Percentiles rank a stretch among this genome's conserved stretches.
Conservation (phyloP, 352 stramenopile genomes). For the Plasmopara viticola region DNA sequence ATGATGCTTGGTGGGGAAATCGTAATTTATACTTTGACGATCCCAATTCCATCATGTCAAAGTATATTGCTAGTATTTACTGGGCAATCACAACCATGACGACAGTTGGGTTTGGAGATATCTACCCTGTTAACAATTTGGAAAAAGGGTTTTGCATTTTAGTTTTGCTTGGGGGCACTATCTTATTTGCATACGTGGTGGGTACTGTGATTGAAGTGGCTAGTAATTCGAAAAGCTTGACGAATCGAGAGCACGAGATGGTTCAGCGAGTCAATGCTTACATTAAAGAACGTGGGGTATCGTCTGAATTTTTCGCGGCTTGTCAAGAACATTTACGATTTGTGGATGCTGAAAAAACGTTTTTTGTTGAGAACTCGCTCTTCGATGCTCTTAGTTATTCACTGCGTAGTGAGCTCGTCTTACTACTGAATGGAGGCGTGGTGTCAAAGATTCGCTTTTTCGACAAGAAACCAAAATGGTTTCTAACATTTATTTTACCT, state of each 20-base stretch:
- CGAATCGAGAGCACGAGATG: constrained; percentile 69
- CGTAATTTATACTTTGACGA: constrained; percentile 47
- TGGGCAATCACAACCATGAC: constrained; percentile 85
- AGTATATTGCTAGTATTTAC: constrained; percentile 81
- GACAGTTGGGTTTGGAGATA: constrained; percentile 83
- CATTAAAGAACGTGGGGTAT: constrained; percentile 71
- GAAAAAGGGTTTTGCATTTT: constrained; percentile 79
- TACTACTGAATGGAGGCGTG: constrained; percentile 52
- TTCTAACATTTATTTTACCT: constrained; percentile 61
- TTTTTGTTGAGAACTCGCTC: constrained; percentile 53
- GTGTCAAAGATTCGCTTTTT: constrained; percentile 71
- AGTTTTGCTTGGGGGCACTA: constrained; percentile 78
- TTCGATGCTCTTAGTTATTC: constrained; percentile 66
- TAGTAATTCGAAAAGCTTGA: constrained; percentile 71
- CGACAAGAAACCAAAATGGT: constrained; percentile 83
- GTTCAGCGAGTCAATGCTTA: constrained; percentile 67
- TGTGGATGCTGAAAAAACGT: constrained; percentile 60
- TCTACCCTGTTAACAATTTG: constrained; percentile 58
- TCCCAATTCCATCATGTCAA: constrained; percentile 40
- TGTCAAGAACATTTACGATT: constrained; percentile 73
- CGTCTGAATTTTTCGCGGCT: constrained; percentile 56
- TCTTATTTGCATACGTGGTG: constrained; percentile 75
- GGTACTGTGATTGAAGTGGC: constrained; percentile 77
- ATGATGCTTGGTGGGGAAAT: constrained; percentile 49
- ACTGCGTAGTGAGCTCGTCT: constrained; percentile 55